Base-by-base conservation (phyloP, 768 basidiomycete genomes). In the Agrocybe praecox region DNA sequence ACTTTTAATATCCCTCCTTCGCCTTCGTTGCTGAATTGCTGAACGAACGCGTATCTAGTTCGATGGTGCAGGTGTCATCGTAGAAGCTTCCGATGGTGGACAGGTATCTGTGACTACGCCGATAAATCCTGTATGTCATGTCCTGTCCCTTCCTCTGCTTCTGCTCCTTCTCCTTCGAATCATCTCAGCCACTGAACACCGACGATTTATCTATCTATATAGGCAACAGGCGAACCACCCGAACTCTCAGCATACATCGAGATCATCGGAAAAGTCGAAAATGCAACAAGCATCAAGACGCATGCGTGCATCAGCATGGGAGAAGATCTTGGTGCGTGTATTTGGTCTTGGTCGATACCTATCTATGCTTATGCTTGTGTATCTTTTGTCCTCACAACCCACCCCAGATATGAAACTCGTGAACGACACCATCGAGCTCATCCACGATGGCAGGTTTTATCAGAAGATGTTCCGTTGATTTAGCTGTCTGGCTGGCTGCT, bases 181-280 rank as follows among this genome's bases (percentile, higher is more conserved):
- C n/a, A n/a, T n/a, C n/a, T n/a, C n/a, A n/a, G n/a, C 22, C 32
- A 33, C 23, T 18, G 17, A 3, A 12, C 15, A 18, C 43, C n/a
- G 51, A 15, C 36, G 17, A 12, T 10, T 23, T 23, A 51, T 40
- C 14, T 9, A 4, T 12, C 6, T 26, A 32, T 10, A 21, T 44
- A 14, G 33, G 33, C 46, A 44, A 46, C 33, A 48, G 42, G 83
- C 80, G 77, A 75, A 55, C 66, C 76, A 22, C 69, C 76, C 46
- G 72, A 87, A 50, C 70, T 72, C 1, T 84, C 83, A 50, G 72
- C 80, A 2, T 90, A 73, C 59, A 73, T 88, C 46, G 91, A 93
- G 67, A 73, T 92, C 51, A 78, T 92, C 24, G 90, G 89, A 6
- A 78, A 67, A 6, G 89, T 85, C 19, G 54, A 76, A 21, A 76